Evolutionary conservation across 2,329 filamentous ascomycete genomes (phyloP), one percentile per base, ranked within the genome.

Genomic region (Xylaria sp.): DNA sequence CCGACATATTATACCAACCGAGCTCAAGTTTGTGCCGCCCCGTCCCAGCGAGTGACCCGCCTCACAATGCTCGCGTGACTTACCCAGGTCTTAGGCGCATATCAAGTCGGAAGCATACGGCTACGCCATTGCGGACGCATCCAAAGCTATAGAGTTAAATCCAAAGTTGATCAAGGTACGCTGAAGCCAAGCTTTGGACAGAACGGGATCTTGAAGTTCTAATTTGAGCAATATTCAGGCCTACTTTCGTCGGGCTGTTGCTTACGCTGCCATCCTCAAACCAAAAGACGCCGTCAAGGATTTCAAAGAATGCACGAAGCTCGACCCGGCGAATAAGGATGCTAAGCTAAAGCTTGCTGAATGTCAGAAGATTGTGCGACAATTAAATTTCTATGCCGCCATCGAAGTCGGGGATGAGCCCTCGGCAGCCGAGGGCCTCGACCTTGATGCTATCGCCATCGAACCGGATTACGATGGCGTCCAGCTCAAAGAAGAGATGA

Each of bases 101-200:
- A 93, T 99, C 74, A 97, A 97, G 77, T 87, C 93, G 38, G 94
- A 99, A 74, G 86, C 93, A 18, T 97, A 92, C 71, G 94, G 94
- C 38, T 96, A 93, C 76, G 92, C 94, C 20, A 89, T 97, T 65
- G 81, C 87, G 48, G 94, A 99, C 75, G 91, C 93, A 26, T 90
- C 89, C 48, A 95, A 90, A 74, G 94, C 94, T 16, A 87, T 97
- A 68, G 91, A 96, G 71, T 78, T 97, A 54, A 91, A 97, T 69
- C 85, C 91, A 16, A 84, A 86, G 67, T 91, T 96, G 71, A 83
- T 93, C 72, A 97, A 97, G 87, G 91, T 92, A 72, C 61, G 74
- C 60, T 50, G 24, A 17, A 9, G 7, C 29, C 24, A 2, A 22
- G 19, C 2, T 24, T 18, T 18, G 16, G n/a, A 48, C 8, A 19